Evolutionary conservation across 2,329 filamentous ascomycete species (phyloP).

Genomic region (Penicillium decumbens): DNA sequence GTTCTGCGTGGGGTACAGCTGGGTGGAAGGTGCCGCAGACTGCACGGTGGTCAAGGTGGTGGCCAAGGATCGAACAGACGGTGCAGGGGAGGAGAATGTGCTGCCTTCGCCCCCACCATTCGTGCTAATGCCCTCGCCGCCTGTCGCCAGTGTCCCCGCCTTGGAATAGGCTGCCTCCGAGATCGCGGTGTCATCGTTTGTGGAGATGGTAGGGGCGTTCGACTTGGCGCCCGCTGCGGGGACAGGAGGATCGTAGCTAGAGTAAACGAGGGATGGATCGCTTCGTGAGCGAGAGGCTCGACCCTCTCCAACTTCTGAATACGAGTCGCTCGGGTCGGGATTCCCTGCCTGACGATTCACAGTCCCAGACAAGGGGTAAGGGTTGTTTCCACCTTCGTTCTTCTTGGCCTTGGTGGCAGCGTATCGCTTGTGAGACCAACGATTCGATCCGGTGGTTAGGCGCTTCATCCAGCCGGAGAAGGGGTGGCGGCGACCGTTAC

Average conservation of each 20-base stretch:
- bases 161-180: conserved; percentile 76
- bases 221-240: conserved; percentile 65
- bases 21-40: conserved; percentile 53
- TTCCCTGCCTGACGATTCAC: conserved; percentile 32
- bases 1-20: conserved; percentile 37
- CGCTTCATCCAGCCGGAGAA: conserved; percentile 95
- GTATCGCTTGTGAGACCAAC: conserved; percentile 39
- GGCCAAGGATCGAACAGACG: conserved; percentile 61
- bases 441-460: conserved; percentile 61
- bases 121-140: conserved; percentile 60
- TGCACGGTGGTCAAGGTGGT: conserved; percentile 65
- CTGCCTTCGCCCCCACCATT: conserved; percentile 64
- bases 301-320: conserved; percentile 51
- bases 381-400: conserved; percentile 68
- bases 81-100: conserved; percentile 62
- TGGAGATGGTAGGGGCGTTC: conserved; percentile 74
- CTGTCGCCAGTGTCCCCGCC: conserved; percentile 65
- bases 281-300: conserved; percentile 54
- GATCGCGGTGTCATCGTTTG: conserved; percentile 68
- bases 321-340: conserved; percentile 46
- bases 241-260: conserved; percentile 56
- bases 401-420: conserved; percentile 51
- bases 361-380: conserved; percentile 79
- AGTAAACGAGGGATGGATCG: conserved; percentile 58
- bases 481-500: conserved; percentile 70